Conservation (phyloP, 345 rosid genomes). For the Mangifera indica region DNA sequence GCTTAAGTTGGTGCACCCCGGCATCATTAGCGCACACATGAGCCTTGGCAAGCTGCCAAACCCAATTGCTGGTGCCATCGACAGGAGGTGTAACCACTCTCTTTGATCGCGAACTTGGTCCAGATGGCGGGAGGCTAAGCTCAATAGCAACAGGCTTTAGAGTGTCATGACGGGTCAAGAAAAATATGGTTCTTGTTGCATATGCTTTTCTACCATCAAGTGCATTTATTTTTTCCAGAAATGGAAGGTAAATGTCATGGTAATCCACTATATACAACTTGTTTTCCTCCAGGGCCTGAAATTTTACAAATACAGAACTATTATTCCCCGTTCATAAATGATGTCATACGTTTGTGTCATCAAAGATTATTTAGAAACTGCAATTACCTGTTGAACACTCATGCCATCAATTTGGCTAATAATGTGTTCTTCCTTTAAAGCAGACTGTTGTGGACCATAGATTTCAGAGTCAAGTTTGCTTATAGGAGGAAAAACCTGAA, state of each 20-base stretch:
- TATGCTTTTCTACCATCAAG: constrained; percentile 89
- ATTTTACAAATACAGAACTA: too few species aligned
- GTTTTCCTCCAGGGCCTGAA: constrained; percentile 79
- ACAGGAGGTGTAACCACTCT: constrained; percentile 77
- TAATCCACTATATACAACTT: constrained; percentile 72
- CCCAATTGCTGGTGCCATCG: constrained; percentile 79
- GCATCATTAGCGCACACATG: constrained; percentile 93
- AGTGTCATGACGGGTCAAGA: constrained; percentile 65
- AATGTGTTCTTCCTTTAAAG: constrained; percentile 86
- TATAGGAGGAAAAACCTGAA: constrained; percentile 70
- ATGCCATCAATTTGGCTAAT: constrained; percentile 66
- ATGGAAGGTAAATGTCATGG: constrained; percentile 86
- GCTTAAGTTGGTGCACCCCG: constrained; percentile 87
- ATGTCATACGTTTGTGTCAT: too few species aligned
- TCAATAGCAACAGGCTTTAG: constrained; percentile 93
- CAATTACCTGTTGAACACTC: constrained; percentile 69
- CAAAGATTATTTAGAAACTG: background rate
- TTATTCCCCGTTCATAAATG: too few species aligned
- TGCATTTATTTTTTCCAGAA: constrained; percentile 72
- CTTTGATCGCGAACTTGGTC: constrained; percentile 46
- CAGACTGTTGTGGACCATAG: constrained; percentile 73
- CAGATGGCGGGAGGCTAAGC: constrained; percentile 63
- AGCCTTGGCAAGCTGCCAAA: constrained; percentile 95
- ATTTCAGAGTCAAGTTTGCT: constrained; percentile 79
- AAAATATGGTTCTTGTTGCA: constrained; percentile 81